Evolutionary conservation across 345 rosid species (phyloP).

Genomic region (Raphanus raphanistrum): DNA sequence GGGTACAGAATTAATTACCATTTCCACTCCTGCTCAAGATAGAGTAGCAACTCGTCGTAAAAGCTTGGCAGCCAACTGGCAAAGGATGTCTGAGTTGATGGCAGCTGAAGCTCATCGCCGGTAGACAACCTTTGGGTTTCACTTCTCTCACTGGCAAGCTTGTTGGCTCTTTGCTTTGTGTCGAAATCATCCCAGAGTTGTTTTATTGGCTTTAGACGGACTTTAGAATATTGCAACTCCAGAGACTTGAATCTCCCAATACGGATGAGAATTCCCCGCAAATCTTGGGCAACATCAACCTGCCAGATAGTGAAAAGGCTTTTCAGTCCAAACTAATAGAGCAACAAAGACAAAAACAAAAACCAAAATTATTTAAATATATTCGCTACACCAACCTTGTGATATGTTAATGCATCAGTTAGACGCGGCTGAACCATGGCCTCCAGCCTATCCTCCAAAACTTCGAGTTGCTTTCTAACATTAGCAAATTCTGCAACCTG

Average conservation of each 20-base stretch:
- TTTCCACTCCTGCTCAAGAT: slow-evolving; percentile 98
- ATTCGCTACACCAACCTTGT: slow-evolving; percentile 54
- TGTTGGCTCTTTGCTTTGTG: slow-evolving; percentile 56
- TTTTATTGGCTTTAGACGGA: slow-evolving; percentile 78
- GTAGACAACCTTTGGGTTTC: slow-evolving; percentile 59
- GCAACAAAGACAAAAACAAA: background rate
- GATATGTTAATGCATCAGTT: slow-evolving; percentile 89
- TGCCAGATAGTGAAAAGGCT: slow-evolving; percentile 34
- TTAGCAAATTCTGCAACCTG: slow-evolving; percentile 99
- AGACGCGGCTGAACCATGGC: slow-evolving; percentile 96
- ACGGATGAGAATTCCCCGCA: slow-evolving; percentile 87
- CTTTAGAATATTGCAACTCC: slow-evolving; percentile 84
- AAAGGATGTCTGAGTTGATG: slow-evolving; percentile 50
- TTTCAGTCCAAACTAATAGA: slow-evolving; percentile 17
- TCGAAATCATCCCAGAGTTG: slow-evolving; percentile 97
- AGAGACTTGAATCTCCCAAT: slow-evolving; percentile 95
- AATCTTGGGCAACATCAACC: slow-evolving; percentile 93
- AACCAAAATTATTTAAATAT: background rate
- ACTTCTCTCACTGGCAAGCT: slow-evolving; percentile 57
- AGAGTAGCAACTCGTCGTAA: slow-evolving; percentile 89
- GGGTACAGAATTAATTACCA: slow-evolving; percentile 61
- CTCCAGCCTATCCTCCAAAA: slow-evolving; percentile 90
- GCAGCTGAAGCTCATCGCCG: slow-evolving; percentile 48
- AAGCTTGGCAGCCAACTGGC: slow-evolving; percentile 93
- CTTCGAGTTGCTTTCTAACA: slow-evolving; percentile 90